These are phyloP conservation scores for Zizania palustris DNA, from an alignment of 202 grass and related monocot genomes.

Conservation along the genomic window DNA sequence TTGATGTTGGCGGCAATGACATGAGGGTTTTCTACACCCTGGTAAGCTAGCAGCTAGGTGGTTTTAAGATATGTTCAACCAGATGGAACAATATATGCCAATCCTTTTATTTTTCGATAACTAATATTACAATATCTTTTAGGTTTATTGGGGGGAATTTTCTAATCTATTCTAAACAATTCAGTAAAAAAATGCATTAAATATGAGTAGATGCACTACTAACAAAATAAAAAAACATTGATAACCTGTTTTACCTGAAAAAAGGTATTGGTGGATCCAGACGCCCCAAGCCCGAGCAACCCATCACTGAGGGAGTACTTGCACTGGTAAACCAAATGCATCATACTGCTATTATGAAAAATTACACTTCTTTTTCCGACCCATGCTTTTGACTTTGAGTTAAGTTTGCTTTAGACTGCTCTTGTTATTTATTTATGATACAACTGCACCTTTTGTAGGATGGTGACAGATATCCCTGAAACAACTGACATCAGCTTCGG, in stretches of 20 bases:
- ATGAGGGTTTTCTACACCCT: slow-evolving; percentile 70
- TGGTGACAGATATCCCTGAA: slow-evolving; percentile 61
- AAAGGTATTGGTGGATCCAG: slow-evolving; percentile 56
- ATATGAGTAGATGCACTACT: background rate
- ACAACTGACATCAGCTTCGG: slow-evolving; percentile 50
- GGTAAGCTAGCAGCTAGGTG: slow-evolving; percentile 51
- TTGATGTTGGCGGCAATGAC: slow-evolving; percentile 59
- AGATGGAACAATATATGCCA: slow-evolving; percentile 6
- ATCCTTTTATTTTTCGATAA: slow-evolving; percentile 14
- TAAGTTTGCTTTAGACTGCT: slow-evolving; percentile 27
- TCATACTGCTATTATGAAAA: slow-evolving; percentile 13
- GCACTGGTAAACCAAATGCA: slow-evolving; percentile 50
- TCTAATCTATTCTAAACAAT: slow-evolving; percentile 15
- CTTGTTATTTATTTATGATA: slow-evolving; percentile 33
- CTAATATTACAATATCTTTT: slow-evolving; percentile 4
- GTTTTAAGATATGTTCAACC: slow-evolving; percentile 15
- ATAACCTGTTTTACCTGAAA: slow-evolving; percentile 29
- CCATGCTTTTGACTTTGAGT: background rate
- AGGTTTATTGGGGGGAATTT: background rate
- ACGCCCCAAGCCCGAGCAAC: slow-evolving; percentile 50
- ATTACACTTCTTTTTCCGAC: background rate
- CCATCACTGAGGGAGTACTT: slow-evolving; percentile 60
- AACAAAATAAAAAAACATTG: background rate
- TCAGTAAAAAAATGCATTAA: background rate
- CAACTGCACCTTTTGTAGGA: slow-evolving; percentile 44